These are phyloP conservation scores for Waltergamsia citrina DNA, from an alignment of 2,329 filamentous ascomycete species.

Conservation along the genomic window DNA sequence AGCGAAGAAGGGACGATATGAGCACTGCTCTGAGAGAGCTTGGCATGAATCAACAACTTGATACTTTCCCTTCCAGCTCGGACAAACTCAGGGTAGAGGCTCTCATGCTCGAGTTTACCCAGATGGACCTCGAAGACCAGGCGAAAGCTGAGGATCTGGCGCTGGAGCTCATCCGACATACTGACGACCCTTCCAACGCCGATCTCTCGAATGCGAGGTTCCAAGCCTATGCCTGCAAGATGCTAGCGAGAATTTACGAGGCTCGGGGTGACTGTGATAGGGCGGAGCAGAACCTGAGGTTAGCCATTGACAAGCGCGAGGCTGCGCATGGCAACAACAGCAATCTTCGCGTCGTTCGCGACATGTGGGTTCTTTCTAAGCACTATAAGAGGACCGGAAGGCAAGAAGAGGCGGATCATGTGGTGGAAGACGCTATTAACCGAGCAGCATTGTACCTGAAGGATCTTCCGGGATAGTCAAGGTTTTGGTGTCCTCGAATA, in stretches of 20 bases:
- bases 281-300: constrained; percentile 21
- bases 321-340: constrained; percentile 21
- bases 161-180: constrained; percentile 13
- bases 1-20: constrained; percentile 16
- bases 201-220: constrained; percentile 22
- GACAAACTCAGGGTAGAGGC: constrained; percentile 21
- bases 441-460: constrained; percentile 20
- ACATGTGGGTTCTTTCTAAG: constrained; percentile 26
- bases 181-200: constrained; percentile 11
- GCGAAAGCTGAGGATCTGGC: constrained; percentile 20
- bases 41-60: constrained; percentile 10
- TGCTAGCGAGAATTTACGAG: constrained; percentile 24
- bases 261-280: constrained; percentile 18
- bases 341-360: constrained; percentile 24
- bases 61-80: constrained; percentile 8
- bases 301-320: constrained; percentile 22
- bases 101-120: constrained; percentile 23
- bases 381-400: constrained; percentile 21
- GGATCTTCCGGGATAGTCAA: constrained; percentile 9
- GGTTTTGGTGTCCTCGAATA: too few species aligned
- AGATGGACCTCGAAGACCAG: constrained; percentile 24
- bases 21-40: constrained; percentile 15
- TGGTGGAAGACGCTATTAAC: constrained; percentile 19
- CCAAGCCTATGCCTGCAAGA: constrained; percentile 26
- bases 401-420: constrained; percentile 14